phyloP scores from a whole-genome alignment of 2,329 filamentous ascomycete species.

The Stemphylium beticola region DNA sequence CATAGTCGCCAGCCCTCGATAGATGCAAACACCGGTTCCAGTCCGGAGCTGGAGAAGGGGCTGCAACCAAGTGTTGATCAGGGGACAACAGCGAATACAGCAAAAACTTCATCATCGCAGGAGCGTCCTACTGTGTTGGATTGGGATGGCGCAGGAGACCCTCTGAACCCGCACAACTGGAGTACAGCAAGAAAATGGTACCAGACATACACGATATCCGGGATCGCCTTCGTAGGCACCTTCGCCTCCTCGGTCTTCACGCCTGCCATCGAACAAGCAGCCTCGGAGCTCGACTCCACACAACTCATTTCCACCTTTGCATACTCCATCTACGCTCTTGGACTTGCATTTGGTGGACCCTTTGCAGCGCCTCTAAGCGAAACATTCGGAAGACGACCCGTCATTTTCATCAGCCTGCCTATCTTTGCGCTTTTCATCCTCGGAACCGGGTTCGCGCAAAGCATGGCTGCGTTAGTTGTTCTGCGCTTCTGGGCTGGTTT shows the following conservation, averaged over 20 bases:
- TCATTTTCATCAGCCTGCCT: slow-evolving; percentile 71
- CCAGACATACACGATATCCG: slow-evolving; percentile 17
- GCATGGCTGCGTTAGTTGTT: slow-evolving; percentile 72
- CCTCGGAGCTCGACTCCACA: slow-evolving; percentile 25
- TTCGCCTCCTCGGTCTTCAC: slow-evolving; percentile 19
- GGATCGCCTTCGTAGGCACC: slow-evolving; percentile 15
- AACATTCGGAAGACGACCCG: slow-evolving; percentile 70
- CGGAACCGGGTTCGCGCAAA: slow-evolving; percentile 59
- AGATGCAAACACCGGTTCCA: neutral
- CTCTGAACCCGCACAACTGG: slow-evolving; percentile 24
- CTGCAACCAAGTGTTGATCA: neutral
- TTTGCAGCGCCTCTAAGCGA: slow-evolving; percentile 78
- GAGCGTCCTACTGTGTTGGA: slow-evolving; percentile 11
- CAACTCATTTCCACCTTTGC: slow-evolving; percentile 25
- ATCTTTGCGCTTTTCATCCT: slow-evolving; percentile 63
- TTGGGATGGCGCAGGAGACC: slow-evolving; percentile 16
- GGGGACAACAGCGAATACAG: neutral
- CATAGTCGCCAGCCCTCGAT: neutral
- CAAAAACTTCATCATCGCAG: neutral
- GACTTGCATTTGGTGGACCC: slow-evolving; percentile 72
- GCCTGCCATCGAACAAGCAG: slow-evolving; percentile 13
- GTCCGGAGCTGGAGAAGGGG: neutral
- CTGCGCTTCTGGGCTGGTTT: slow-evolving; percentile 61
- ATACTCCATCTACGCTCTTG: slow-evolving; percentile 32
- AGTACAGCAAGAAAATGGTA: slow-evolving; percentile 16